Evolutionary conservation across 352 stramenopile genomes (phyloP).

Genomic region (Globisporangium lucens): DNA sequence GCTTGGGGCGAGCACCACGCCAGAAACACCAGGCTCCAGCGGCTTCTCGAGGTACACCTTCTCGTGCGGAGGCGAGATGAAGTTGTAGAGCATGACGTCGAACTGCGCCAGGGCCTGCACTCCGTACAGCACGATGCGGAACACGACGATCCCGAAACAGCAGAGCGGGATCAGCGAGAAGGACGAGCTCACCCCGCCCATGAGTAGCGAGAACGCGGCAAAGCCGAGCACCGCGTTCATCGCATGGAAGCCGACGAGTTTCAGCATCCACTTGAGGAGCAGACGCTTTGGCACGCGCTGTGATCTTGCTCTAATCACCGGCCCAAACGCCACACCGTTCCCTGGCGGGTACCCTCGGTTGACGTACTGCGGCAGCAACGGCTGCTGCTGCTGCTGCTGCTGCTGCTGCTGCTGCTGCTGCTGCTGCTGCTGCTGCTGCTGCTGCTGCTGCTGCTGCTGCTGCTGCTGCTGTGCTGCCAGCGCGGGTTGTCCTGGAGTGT

Average conservation of each 20-base stretch:
- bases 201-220: constrained; percentile 45
- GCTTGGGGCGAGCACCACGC: constrained; percentile 31
- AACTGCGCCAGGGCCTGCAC: constrained; percentile 44
- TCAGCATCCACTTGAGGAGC: constrained; percentile 3
- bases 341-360: neutral
- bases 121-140: constrained; percentile 59
- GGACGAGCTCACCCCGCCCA: constrained; percentile 47
- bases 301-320: neutral
- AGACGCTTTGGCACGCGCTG: neutral
- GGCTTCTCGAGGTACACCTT: constrained; percentile 12
- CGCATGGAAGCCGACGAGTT: constrained; percentile 40
- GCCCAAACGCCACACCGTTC: neutral
- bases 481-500: neutral
- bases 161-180: constrained; percentile 58
- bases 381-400: constrained; percentile 6
- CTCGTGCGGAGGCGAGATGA: constrained; percentile 28
- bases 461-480: constrained; percentile 2
- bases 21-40: neutral
- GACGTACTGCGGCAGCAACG: constrained; percentile 1
- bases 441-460: too few species aligned
- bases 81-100: constrained; percentile 65
- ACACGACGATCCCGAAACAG: constrained; percentile 58
- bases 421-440: too few species aligned
- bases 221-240: constrained; percentile 58
- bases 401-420: too few species aligned